These are phyloP conservation scores for Dacryopinax spathularia DNA, from an alignment of 768 basidiomycete species.

Conservation along the genomic window DNA sequence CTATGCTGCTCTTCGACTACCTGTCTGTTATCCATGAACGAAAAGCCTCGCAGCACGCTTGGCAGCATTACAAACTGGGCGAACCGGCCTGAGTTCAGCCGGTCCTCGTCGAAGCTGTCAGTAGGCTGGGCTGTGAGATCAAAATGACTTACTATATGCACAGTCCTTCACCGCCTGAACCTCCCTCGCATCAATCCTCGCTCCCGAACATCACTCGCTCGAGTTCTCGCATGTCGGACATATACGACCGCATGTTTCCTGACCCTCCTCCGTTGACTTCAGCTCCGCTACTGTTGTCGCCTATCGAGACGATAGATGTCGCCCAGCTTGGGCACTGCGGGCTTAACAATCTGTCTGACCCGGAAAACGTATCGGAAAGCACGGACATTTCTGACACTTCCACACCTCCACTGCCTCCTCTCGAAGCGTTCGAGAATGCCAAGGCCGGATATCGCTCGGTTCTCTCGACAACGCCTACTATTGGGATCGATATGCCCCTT, in stretches of 20 bases:
- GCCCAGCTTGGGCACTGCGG: not conserved
- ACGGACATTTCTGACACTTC: not conserved
- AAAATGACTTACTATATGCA: not conserved
- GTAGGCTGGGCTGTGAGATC: not conserved
- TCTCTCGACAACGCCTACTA: not conserved
- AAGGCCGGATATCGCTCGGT: not conserved
- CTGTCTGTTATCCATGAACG: not conserved
- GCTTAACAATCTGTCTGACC: not conserved
- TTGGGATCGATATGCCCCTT: not conserved
- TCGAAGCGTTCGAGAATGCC: not conserved
- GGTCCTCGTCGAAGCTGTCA: not conserved
- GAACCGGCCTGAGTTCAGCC: not conserved
- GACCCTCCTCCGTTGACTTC: not conserved
- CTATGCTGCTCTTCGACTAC: not conserved
- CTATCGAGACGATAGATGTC: not conserved
- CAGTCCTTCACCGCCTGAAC: not conserved
- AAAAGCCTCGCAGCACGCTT: not conserved
- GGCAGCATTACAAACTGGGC: not conserved
- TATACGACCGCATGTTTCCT: not conserved
- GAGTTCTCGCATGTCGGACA: not conserved
- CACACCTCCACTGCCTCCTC: not conserved
- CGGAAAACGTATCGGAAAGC: not conserved
- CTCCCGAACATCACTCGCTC: not conserved
- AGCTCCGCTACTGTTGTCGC: not conserved
- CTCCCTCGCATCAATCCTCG: not conserved